phyloP scores from a whole-genome alignment of 768 basidiomycete species.

The Russula abietina region DNA sequence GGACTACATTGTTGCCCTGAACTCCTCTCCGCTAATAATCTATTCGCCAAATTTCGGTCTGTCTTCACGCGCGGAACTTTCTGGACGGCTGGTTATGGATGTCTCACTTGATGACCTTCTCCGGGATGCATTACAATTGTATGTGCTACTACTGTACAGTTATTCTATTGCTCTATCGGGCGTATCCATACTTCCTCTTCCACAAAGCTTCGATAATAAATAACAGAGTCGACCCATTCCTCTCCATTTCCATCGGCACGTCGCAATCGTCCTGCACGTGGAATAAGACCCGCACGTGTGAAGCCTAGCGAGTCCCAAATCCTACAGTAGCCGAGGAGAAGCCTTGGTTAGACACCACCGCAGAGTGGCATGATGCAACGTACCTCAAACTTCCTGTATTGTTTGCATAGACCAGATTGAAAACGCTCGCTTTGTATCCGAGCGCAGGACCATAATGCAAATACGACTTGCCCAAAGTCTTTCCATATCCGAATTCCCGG shows the following conservation, averaged over 20 bases:
- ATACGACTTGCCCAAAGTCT: conserved; percentile 68
- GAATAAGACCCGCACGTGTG: conserved; percentile 69
- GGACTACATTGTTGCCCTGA: not conserved
- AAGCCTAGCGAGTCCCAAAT: conserved; percentile 86
- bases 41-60: not conserved
- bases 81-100: not conserved
- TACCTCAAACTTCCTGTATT: conserved; percentile 71
- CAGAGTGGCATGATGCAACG: conserved; percentile 26
- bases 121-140: too few relatives aligned
- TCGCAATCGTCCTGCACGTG: conserved; percentile 65
- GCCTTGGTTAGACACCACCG: not conserved
- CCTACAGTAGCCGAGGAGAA: conserved; percentile 36
- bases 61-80: not conserved
- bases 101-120: not conserved
- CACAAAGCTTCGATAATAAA: conserved; percentile 75
- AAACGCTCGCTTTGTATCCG: conserved; percentile 74
- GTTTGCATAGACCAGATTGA: conserved; percentile 87
- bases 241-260: conserved; percentile 65
- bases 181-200: conserved; percentile 28
- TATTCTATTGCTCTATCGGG: conserved; percentile 11
- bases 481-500: conserved; percentile 63
- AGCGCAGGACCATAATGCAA: conserved; percentile 73
- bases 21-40: not conserved
- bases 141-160: too few relatives aligned
- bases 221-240: conserved; percentile 84